Evolutionary conservation across 75 land plant genomes (phyloP).

Genomic region (Selaginella tamariscina): DNA sequence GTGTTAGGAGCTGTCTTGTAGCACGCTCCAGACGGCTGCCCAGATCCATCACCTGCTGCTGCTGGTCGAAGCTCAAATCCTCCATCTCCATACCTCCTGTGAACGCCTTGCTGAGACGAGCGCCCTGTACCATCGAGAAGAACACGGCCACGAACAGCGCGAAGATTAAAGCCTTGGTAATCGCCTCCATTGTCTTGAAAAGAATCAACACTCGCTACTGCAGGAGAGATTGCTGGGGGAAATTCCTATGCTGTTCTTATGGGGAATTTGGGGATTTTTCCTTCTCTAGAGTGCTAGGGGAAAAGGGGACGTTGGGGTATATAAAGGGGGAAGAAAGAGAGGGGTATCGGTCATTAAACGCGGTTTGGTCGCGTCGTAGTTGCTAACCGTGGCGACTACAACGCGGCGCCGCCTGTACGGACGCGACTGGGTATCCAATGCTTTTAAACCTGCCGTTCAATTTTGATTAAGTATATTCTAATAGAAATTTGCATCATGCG

Average conservation of each 20-base stretch:
- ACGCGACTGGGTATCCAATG: too few relatives aligned
- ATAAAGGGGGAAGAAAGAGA: background rate
- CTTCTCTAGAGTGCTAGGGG: background rate
- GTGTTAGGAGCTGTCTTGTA: background rate
- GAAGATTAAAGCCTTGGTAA: background rate
- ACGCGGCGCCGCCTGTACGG: too few relatives aligned
- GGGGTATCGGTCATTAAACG: too few relatives aligned
- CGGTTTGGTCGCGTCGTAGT: too few relatives aligned
- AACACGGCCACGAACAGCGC: background rate
- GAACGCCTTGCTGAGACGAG: background rate
- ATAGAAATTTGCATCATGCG: too few relatives aligned
- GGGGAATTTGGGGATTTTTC: background rate
- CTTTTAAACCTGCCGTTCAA: too few relatives aligned
- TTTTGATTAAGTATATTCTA: too few relatives aligned
- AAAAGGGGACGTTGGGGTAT: background rate
- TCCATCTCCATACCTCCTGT: background rate
- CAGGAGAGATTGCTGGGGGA: too few relatives aligned
- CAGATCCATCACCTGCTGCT: conserved; percentile 10
- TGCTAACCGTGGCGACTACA: too few relatives aligned
- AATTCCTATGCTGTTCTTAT: background rate
- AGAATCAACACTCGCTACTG: too few relatives aligned
- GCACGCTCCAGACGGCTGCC: background rate
- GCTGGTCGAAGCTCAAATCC: conserved; percentile 1
- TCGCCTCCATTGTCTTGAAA: background rate
- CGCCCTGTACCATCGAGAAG: background rate